Evolutionary conservation across 1,284 basidiomycete genomes (phyloP).

Genomic region (Ustilago hordei): DNA sequence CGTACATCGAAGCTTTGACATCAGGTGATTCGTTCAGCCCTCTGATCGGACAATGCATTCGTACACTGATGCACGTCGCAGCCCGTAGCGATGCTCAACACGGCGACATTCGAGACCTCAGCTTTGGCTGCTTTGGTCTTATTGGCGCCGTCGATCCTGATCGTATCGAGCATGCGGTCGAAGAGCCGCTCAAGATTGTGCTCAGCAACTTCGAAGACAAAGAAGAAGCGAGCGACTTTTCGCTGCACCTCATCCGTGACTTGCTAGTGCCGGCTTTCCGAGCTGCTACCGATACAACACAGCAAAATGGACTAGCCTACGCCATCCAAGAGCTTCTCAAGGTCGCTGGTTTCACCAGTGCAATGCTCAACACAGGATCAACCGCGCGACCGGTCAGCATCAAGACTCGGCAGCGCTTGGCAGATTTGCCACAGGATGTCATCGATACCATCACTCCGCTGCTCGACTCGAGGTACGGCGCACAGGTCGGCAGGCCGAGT

Average conservation of each 20-base stretch:
- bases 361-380: constrained; percentile 73
- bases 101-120: constrained; percentile 73
- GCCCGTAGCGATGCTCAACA: constrained; percentile 77
- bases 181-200: constrained; percentile 79
- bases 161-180: constrained; percentile 79
- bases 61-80: constrained; percentile 78
- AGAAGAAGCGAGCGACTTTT: constrained; percentile 83
- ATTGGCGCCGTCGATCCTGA: constrained; percentile 96
- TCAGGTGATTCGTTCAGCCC: constrained; percentile 80
- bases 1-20: constrained; percentile 51
- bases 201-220: constrained; percentile 85
- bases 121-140: constrained; percentile 91
- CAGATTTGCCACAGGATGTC: constrained; percentile 82
- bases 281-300: constrained; percentile 90
- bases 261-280: constrained; percentile 92
- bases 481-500: constrained; percentile 50
- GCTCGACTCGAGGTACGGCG: constrained; percentile 65
- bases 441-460: constrained; percentile 89
- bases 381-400: constrained; percentile 72
- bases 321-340: constrained; percentile 91
- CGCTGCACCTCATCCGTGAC: constrained; percentile 85
- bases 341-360: constrained; percentile 86
- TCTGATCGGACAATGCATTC: constrained; percentile 79
- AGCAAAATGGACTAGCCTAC: constrained; percentile 89
- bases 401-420: constrained; percentile 77